Conservation (phyloP, 2,329 filamentous ascomycete species). For the Diaporthe aspalathi region DNA sequence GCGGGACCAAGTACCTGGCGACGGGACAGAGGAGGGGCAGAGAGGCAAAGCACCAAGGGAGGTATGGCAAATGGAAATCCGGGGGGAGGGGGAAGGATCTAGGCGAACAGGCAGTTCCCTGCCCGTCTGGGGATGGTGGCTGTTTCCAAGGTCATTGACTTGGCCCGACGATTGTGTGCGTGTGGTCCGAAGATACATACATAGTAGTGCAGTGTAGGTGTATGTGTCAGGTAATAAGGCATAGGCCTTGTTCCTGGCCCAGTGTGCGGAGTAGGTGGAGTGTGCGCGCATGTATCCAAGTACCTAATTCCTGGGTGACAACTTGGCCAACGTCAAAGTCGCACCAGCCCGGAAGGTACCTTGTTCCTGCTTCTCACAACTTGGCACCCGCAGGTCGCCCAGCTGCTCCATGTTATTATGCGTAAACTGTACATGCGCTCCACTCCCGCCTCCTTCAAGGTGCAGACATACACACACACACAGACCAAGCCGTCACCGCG, state of each 20-base stretch:
- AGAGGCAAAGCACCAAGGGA: neutral
- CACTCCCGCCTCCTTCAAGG: slow-evolving; percentile 14
- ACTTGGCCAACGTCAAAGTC: neutral
- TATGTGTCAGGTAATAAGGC: too few species aligned
- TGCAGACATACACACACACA: slow-evolving; percentile 12
- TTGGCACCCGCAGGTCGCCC: neutral
- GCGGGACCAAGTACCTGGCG: too few species aligned
- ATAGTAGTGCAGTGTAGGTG: too few species aligned
- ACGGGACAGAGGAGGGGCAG: too few species aligned
- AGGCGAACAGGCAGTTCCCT: slow-evolving; percentile 3
- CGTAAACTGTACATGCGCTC: neutral
- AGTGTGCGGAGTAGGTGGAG: too few species aligned
- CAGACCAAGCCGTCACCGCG: neutral
- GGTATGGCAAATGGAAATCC: slow-evolving; percentile 24
- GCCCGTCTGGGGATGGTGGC: slow-evolving; percentile 21
- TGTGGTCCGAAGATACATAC: too few species aligned
- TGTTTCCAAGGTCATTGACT: slow-evolving; percentile 25
- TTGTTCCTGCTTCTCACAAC: neutral
- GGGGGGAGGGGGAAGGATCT: neutral
- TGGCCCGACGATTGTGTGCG: slow-evolving; percentile 23
- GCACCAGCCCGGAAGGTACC: neutral
- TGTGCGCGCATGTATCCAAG: neutral
- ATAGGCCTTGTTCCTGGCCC: too few species aligned
- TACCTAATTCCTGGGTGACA: neutral
- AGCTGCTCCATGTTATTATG: neutral